Evolutionary conservation across 2,329 filamentous ascomycete genomes (phyloP), one percentile per base, ranked within the genome.

Genomic region (Fusarium sp.): DNA sequence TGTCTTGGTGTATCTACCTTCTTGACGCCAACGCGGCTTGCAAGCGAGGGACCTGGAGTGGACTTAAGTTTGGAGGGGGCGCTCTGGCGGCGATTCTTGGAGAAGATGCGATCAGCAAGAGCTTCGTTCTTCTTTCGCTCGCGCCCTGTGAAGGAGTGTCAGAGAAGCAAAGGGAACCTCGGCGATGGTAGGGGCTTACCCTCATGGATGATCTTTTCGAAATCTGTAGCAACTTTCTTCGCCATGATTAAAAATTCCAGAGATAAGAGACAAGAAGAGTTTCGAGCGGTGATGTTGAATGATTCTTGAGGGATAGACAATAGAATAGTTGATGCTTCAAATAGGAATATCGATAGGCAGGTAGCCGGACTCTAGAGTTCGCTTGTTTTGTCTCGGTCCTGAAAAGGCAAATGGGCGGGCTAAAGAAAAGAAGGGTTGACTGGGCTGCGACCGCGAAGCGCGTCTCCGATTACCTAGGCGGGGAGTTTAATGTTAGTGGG

Each of bases 61-160:
- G 81, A 78, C 75, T 83, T 87, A 61, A 82, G 77, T 62, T 80
- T 85, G 45, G 81, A 80, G 9, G 87, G 86, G 41, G 90, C 85
- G 75, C 87, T 91, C 55, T 86, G 80, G 34, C 85, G 81, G 71
- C 90, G 88, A 76, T 87, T 87, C 69, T 81, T 83, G 72, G 87
- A 87, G 72, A 94, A 90, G 76, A 94, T 93, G 76, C 87, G 85
- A 74, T 91, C 86, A 32, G 92, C 92, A n/a, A 94, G 86, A 6
- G 83, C 85, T 76, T 92, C 88, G 73, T 91, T 90, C 82, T 89
- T 90, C 82, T 91, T 91, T 78, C 89, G 88, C 78, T 92, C 86
- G 66, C 91, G 90, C 67, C 85, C 88, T 89, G 25, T 29, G 5
- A 16, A 43, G 24, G 15, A 52, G 27, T 43, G 49, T 52, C 34